Percentiles rank a stretch among this genome's conserved stretches.
Evolutionary conservation across 1,139 yeast species (phyloP).

Genomic region (Debaryomyces nepalensis): DNA sequence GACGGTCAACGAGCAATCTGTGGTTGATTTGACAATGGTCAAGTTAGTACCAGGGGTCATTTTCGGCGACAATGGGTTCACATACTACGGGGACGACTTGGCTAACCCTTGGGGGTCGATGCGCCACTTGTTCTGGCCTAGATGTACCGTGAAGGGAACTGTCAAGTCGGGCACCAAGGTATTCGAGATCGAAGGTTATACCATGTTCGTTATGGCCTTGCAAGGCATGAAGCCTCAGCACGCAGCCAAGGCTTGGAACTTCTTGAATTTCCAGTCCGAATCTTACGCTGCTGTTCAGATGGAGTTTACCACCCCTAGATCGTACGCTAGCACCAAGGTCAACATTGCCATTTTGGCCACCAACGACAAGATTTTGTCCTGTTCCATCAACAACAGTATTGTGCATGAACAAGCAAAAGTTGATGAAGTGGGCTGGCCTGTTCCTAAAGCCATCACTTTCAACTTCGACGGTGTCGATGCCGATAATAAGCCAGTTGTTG

Average conservation of each 20-base stretch:
- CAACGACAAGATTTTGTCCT: conserved; percentile 65
- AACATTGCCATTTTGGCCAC: conserved; percentile 75
- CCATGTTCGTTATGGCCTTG: conserved; percentile 96
- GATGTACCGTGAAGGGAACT: conserved; percentile 72
- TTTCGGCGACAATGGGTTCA: conserved; percentile 85
- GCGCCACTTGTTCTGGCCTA: conserved; percentile 97
- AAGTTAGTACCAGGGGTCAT: conserved; percentile 81
- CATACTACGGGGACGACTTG: conserved; percentile 81
- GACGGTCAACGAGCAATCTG: conserved; percentile 68
- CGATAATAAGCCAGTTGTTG: conserved; percentile 37
- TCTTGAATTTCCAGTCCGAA: conserved; percentile 83
- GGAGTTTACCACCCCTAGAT: conserved; percentile 94
- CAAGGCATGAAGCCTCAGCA: conserved; percentile 99
- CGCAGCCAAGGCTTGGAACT: conserved; percentile 97
- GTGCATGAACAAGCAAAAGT: conserved; percentile 60
- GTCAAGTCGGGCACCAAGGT: conserved; percentile 41
- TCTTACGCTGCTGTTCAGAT: conserved; percentile 77
- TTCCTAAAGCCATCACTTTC: conserved; percentile 72
- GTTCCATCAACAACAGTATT: conserved; percentile 68
- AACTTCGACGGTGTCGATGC: conserved; percentile 40
- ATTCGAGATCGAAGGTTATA: conserved; percentile 53
- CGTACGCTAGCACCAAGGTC: conserved; percentile 84
- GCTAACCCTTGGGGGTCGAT: conserved; percentile 94
- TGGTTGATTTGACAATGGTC: conserved; percentile 68
- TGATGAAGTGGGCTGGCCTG: conserved; percentile 93